A percentile compares a stretch with the other conserved stretches of the same genome.
phyloP scores from a whole-genome alignment of 2,329 filamentous ascomycete species.

The Fusarium nisikadoi region DNA sequence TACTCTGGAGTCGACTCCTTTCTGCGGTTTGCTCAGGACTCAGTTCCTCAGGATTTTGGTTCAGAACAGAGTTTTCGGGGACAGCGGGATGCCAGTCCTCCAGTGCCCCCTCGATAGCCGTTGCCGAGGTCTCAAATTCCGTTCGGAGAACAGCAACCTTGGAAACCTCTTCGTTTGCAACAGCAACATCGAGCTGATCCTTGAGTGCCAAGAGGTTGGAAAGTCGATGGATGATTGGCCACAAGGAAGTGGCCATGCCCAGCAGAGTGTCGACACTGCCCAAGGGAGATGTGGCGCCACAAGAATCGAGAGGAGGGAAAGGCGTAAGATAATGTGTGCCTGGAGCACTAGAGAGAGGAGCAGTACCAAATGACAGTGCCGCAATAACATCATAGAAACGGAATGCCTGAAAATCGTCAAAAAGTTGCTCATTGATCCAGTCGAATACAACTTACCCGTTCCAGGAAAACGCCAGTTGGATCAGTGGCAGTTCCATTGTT shows the following conservation, averaged over 20 bases:
- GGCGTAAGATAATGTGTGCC: conserved; percentile 59
- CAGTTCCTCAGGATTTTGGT: conserved; percentile 39
- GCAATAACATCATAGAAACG: conserved; percentile 74
- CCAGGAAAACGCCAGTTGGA: conserved; percentile 66
- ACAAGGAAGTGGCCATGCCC: conserved; percentile 70
- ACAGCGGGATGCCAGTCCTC: conserved; percentile 65
- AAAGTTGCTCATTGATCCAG: background rate
- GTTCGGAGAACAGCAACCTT: conserved; percentile 60
- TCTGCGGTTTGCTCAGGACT: conserved; percentile 46
- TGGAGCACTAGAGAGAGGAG: conserved; percentile 64
- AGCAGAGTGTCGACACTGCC: conserved; percentile 68
- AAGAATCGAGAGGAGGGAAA: conserved; percentile 58
- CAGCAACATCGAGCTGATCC: conserved; percentile 60
- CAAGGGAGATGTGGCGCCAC: conserved; percentile 57
- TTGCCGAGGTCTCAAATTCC: conserved; percentile 62
- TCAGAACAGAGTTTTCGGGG: conserved; percentile 50
- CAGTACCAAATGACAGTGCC: conserved; percentile 68
- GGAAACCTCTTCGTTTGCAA: conserved; percentile 53
- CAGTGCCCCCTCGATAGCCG: conserved; percentile 66
- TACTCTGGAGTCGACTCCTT: conserved; percentile 60
- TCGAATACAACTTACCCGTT: conserved; percentile 58
- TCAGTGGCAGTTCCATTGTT: conserved; percentile 57
- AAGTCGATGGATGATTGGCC: conserved; percentile 71
- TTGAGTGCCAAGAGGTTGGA: conserved; percentile 66
- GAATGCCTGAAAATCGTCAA: conserved; percentile 60